Conservation (phyloP, 352 stramenopile genomes). For the Phytopythium chamaehyphon region DNA sequence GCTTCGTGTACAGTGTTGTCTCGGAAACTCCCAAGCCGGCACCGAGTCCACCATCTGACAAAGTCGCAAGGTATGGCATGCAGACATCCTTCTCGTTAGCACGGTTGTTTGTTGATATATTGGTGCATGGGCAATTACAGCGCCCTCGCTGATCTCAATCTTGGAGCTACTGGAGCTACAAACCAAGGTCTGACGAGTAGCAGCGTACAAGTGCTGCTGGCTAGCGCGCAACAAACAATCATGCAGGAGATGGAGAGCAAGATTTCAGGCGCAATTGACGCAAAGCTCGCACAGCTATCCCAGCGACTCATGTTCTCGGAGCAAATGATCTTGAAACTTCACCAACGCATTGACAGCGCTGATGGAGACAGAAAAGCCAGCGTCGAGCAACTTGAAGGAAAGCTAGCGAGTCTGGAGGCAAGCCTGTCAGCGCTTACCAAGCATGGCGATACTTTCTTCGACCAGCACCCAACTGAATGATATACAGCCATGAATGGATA, state of each 20-base stretch:
- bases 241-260: constrained; percentile 67
- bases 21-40: constrained; percentile 1
- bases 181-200: not conserved
- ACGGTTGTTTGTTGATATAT: not conserved
- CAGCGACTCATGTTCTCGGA: constrained; percentile 62
- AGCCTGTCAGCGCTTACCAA: constrained; percentile 2
- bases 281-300: constrained; percentile 46
- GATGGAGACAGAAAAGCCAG: constrained; percentile 4
- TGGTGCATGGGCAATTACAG: not conserved
- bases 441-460: not conserved
- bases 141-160: not conserved
- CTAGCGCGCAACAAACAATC: constrained; percentile 54
- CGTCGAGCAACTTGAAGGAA: not conserved
- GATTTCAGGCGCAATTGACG: constrained; percentile 51
- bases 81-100: not conserved
- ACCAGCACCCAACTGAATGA: not conserved
- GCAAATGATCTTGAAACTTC: constrained; percentile 54
- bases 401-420: constrained; percentile 1
- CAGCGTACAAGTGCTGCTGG: constrained; percentile 39
- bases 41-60: not conserved
- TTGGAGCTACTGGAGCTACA: constrained; percentile 1
- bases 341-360: constrained; percentile 23
- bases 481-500: too few relatives aligned
- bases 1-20: constrained; percentile 36
- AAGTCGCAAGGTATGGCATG: not conserved